Evolutionary conservation across 2,329 filamentous ascomycete species (phyloP).

Genomic region (Colletotrichum lindemuthianum): DNA sequence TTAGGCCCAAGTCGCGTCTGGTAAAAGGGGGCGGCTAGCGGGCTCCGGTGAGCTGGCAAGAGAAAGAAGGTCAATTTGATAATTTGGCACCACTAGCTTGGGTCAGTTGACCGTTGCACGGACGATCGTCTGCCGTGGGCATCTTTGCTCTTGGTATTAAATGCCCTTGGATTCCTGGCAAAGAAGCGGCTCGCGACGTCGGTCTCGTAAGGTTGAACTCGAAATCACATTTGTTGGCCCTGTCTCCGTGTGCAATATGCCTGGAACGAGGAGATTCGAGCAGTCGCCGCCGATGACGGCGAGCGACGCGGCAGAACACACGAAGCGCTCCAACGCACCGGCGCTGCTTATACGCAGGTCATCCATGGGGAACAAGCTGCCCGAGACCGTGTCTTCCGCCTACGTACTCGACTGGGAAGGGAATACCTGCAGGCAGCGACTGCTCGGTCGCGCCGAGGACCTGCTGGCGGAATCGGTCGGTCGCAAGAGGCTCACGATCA

Average conservation of each 20-base stretch:
- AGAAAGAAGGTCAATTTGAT: slow-evolving; percentile 13
- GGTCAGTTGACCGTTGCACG: slow-evolving; percentile 28
- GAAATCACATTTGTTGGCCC: background rate
- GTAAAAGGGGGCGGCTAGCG: slow-evolving; percentile 25
- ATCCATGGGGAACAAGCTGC: slow-evolving; percentile 27
- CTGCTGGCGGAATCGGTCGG: slow-evolving; percentile 28
- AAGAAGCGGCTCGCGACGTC: background rate
- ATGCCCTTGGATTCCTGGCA: no score
- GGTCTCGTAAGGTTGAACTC: background rate
- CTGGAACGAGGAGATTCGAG: slow-evolving; percentile 14
- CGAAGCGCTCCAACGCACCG: slow-evolving; percentile 30
- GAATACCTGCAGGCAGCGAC: slow-evolving; percentile 26
- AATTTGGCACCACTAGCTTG: slow-evolving; percentile 19
- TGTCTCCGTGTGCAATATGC: slow-evolving; percentile 6
- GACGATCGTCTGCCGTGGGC: slow-evolving; percentile 10
- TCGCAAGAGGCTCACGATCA: slow-evolving; percentile 32
- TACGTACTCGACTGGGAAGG: slow-evolving; percentile 34
- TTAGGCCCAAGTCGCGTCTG: slow-evolving; percentile 1
- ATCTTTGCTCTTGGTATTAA: background rate
- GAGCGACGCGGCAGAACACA: slow-evolving; percentile 28
- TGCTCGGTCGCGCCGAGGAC: slow-evolving; percentile 28
- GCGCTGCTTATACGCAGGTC: slow-evolving; percentile 31
- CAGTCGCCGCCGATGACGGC: slow-evolving; percentile 29
- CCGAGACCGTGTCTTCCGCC: slow-evolving; percentile 29
- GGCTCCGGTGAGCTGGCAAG: slow-evolving; percentile 19